A percentile compares a stretch with the other conserved stretches of the same genome.
phyloP scores from a whole-genome alignment of 306 rosid species.

The Elaeagnus macrophylla region DNA sequence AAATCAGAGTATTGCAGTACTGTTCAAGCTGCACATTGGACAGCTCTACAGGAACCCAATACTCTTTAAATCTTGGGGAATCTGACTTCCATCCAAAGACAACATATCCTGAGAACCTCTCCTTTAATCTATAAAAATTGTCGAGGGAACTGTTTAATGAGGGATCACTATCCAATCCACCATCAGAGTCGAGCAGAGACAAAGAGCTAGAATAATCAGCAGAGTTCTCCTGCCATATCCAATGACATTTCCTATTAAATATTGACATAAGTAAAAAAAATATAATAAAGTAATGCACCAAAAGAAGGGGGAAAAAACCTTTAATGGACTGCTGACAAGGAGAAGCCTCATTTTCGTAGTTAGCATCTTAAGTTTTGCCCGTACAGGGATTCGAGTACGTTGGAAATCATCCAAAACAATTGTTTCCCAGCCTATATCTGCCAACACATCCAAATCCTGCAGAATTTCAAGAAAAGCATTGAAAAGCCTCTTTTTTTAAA shows the following conservation, averaged over 20 bases:
- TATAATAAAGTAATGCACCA: neutral
- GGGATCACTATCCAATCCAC: constrained; percentile 21
- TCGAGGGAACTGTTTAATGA: constrained; percentile 28
- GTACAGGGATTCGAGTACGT: constrained; percentile 26
- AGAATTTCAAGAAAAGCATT: constrained; percentile 1
- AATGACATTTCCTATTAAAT: constrained; percentile 22
- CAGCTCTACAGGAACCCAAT: constrained; percentile 80
- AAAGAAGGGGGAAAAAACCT: constrained; percentile 35
- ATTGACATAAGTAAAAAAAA: constrained; percentile 12
- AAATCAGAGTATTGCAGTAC: constrained; percentile 67
- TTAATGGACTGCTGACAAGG: constrained; percentile 31
- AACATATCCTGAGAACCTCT: constrained; percentile 41
- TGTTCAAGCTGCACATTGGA: constrained; percentile 81
- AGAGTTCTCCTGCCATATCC: constrained; percentile 48
- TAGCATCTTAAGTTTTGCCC: constrained; percentile 34
- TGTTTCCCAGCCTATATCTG: constrained; percentile 43
- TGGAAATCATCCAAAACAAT: constrained; percentile 52
- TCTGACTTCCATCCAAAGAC: constrained; percentile 41
- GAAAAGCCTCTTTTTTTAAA: too few species aligned
- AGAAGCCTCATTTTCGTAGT: constrained; percentile 44
- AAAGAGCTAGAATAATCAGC: constrained; percentile 31
- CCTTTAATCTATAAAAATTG: constrained; percentile 38
- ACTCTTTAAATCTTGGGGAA: constrained; percentile 58
- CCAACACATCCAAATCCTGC: constrained; percentile 48
- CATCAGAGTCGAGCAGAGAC: constrained; percentile 33